Conservation (phyloP, 176 grass and related monocot genomes). For the Triticum monococcum region DNA sequence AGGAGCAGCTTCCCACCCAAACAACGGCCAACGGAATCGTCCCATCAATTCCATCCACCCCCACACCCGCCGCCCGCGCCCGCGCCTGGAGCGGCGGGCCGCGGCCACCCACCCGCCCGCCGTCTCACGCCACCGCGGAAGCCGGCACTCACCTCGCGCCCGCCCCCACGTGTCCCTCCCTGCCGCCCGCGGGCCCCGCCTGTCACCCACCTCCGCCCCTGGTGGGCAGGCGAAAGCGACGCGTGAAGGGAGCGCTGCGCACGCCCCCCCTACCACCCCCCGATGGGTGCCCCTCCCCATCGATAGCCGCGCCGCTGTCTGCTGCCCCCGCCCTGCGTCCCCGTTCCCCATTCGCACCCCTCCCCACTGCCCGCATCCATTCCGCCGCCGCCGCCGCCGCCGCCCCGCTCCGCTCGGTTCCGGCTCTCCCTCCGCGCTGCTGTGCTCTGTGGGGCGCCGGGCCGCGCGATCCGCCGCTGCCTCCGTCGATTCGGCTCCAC, state of each 20-base stretch:
- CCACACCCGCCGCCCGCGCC: neutral
- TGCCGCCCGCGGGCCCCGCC: constrained; percentile 44
- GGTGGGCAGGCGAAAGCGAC: constrained; percentile 69
- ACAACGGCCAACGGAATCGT: constrained; percentile 29
- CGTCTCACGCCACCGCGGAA: constrained; percentile 45
- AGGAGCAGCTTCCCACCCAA: neutral
- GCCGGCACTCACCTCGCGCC: constrained; percentile 32
- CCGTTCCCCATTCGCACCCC: constrained; percentile 51
- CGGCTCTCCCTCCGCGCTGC: neutral
- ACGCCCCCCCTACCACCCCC: constrained; percentile 17
- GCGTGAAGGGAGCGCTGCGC: constrained; percentile 50
- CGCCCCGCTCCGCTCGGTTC: constrained; percentile 15
- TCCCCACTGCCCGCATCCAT: constrained; percentile 19
- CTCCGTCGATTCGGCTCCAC: constrained; percentile 30
- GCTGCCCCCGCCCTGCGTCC: constrained; percentile 22
- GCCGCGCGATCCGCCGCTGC: constrained; percentile 24
- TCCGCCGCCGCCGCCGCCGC: constrained; percentile 35
- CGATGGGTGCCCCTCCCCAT: constrained; percentile 43
- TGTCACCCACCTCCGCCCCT: constrained; percentile 47
- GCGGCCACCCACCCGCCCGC: constrained; percentile 27
- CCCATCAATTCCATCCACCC: neutral
- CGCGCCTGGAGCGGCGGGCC: constrained; percentile 36
- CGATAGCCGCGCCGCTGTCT: constrained; percentile 68
- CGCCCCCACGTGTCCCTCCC: constrained; percentile 48
- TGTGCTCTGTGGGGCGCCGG: neutral